Base-by-base conservation (phyloP, 495 filamentous ascomycete species). In the Penicillium lividum region DNA sequence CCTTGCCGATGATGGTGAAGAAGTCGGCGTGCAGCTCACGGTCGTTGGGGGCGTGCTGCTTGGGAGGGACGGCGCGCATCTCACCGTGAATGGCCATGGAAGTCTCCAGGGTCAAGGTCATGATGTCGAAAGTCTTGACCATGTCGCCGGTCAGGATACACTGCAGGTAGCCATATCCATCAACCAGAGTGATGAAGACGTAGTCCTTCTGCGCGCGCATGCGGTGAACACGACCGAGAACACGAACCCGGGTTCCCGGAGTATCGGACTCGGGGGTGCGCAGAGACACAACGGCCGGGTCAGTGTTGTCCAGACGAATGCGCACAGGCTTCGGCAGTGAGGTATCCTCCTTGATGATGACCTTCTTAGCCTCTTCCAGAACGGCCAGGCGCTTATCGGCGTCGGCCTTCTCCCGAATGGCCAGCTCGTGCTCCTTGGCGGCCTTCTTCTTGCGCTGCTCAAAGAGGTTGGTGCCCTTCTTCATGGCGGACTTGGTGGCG, bases 1-100 rank as follows among this genome's bases (percentile, higher is more conserved):
- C 92, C 59, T 85, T 84, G 60, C 92, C 89, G 58, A 93, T 83
- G 66, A 98, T 84, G 71, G 86, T 85, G 78, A 87, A 98, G 78
- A 90, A 98, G 70, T 99, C 94, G 56, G 90, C 95, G 61, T 96
- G 92, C 46, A 99, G 81, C 73, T 99, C 94, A 51, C 96, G 90
- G 81, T 87, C 78, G 72, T 91, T 87, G 47, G 91, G 91, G 5
- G 95, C 95, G 51, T 87, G 83, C 60, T 88, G 83, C 60, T 89
- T 91, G 29, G 82, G 80, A 2, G 89, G 94, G 9, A 97, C 86
- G 57, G 89, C 85, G 66, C 83, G 84, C 86, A 99, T 89, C 79
- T 97, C 90, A 62, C 94, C 94, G 62, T 86, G 87, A 28, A 98
- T 80, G 56, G 88, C 85, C 59, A 99, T 86, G 33, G 92, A 92